A percentile compares a stretch with the other conserved stretches of the same genome.
phyloP scores from a whole-genome alignment of 169 alveolate genomes.

The Plasmodium ovale region DNA sequence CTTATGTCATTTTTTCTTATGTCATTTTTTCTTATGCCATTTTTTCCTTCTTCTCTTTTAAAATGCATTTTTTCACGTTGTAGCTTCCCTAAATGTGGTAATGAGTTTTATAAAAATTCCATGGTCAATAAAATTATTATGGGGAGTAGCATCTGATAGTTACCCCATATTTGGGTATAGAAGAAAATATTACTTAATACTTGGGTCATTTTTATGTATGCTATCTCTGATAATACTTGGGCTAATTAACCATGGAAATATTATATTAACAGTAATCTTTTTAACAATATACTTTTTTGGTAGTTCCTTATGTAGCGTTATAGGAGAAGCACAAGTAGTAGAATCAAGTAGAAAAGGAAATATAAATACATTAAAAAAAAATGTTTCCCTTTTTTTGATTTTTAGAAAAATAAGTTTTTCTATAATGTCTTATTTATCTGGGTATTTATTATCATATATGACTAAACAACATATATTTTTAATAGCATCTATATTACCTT shows the following conservation, averaged over 20 bases:
- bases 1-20: too few relatives aligned
- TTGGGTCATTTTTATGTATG: conserved; percentile 86
- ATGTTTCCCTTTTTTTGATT: conserved; percentile 86
- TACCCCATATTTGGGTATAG: conserved; percentile 89
- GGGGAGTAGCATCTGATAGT: conserved; percentile 89
- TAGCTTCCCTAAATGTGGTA: conserved; percentile 86
- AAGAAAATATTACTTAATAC: conserved; percentile 87
- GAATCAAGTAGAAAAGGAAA: conserved; percentile 85
- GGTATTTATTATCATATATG: conserved; percentile 76
- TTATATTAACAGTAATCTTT: conserved; percentile 78
- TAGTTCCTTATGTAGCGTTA: conserved; percentile 88
- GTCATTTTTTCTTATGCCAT: too few relatives aligned
- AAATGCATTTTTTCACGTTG: conserved; percentile 14
- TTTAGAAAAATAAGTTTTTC: conserved; percentile 88
- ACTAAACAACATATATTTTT: conserved; percentile 82
- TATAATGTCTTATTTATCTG: conserved; percentile 87
- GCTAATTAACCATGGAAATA: conserved; percentile 62
- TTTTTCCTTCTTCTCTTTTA: too few relatives aligned
- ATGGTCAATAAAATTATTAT: conserved; percentile 88
- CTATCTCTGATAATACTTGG: conserved; percentile 76
- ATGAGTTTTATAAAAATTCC: conserved; percentile 89
- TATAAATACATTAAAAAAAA: conserved; percentile 79
- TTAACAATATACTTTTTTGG: conserved; percentile 83
- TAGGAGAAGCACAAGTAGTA: conserved; percentile 93
- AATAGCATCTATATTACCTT: conserved; percentile 85